phyloP scores from a whole-genome alignment of 139 green algal species.

The Zygnema circumcarinatum region DNA sequence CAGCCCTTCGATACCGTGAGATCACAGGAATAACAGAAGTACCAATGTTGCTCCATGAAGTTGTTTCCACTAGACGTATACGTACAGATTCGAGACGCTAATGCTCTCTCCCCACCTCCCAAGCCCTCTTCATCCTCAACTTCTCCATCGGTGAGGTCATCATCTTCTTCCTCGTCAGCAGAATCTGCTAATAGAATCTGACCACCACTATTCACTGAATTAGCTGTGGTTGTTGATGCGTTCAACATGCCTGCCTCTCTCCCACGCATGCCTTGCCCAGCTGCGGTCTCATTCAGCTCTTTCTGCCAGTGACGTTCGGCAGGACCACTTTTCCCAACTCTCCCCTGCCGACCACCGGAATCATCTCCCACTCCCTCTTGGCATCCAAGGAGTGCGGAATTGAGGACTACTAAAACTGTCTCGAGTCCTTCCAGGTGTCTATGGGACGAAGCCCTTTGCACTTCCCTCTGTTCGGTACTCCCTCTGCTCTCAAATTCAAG shows the following conservation, averaged over 20 bases:
- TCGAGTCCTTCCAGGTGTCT: background rate
- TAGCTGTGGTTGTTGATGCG: background rate
- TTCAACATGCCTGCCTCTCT: background rate
- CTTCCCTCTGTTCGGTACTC: background rate
- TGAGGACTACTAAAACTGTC: background rate
- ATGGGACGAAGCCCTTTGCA: background rate
- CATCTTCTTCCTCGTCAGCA: slow-evolving; percentile 56
- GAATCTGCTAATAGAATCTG: slow-evolving; percentile 26
- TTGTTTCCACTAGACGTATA: slow-evolving; percentile 67
- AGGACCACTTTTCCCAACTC: background rate
- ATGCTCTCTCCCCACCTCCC: slow-evolving; percentile 20
- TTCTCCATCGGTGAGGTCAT: slow-evolving; percentile 22
- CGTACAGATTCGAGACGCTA: slow-evolving; percentile 61
- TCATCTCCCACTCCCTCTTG: background rate
- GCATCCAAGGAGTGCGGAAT: background rate
- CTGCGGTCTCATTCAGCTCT: background rate
- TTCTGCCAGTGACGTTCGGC: background rate
- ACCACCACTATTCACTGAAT: background rate
- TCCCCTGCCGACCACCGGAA: background rate
- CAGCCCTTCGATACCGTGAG: slow-evolving; percentile 69
- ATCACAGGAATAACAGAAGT: slow-evolving; percentile 76
- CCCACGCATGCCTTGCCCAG: background rate
- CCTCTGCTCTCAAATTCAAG: background rate
- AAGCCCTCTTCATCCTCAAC: slow-evolving; percentile 41
- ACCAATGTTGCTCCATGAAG: slow-evolving; percentile 80